Base-by-base conservation (phyloP, 1,139 yeast species). In the Scheffersomyces lignicola region DNA sequence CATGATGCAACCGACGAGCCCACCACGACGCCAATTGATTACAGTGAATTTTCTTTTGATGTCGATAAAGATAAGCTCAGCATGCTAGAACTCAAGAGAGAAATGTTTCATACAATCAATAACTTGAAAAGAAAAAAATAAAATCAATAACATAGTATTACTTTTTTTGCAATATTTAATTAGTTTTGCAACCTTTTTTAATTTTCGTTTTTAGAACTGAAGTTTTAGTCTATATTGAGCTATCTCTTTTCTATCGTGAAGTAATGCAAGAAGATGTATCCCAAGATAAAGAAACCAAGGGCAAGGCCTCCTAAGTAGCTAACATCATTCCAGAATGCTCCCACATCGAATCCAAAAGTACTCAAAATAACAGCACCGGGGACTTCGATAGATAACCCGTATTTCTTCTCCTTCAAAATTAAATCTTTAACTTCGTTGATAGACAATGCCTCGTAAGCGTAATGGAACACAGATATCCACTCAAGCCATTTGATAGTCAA, bases 341-440 rank as follows among this genome's bases (percentile, higher is more conserved):
- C 78, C 13, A 87, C 90, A 44, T 86, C 77, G 59, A 92, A 92
- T 0, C 98, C 98, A 67, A 92, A 92, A 0, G 97, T 89, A 48
- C 95, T 85, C 47, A 92, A 72, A 41, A 92, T 92, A 1, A 95
- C 94, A 2, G 98, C 97, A 5, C 98, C 98, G 0, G 98, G 98
- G n/a, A 92, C 95, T 59, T 89, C 96, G 47, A 92, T 92, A 34
- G 92, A 85, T 29, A 92, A 72, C 0, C 98, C 98, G 52, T 82
- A 92, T 60, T 92, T 92, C 56, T 81, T 82, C 55, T 92, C 98
- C 44, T 79, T 80, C 49, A 92, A 70, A 9, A 88, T 81, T 53
- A 92, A 71, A 33, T 87, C 87, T 52, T 82, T 84, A n/a, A 92
- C 97, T 57, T 92, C 98, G 56, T 92, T 92, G 36, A 92, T 90